phyloP scores from a whole-genome alignment of 345 rosid genomes.

The Tarenaya hassleriana region DNA sequence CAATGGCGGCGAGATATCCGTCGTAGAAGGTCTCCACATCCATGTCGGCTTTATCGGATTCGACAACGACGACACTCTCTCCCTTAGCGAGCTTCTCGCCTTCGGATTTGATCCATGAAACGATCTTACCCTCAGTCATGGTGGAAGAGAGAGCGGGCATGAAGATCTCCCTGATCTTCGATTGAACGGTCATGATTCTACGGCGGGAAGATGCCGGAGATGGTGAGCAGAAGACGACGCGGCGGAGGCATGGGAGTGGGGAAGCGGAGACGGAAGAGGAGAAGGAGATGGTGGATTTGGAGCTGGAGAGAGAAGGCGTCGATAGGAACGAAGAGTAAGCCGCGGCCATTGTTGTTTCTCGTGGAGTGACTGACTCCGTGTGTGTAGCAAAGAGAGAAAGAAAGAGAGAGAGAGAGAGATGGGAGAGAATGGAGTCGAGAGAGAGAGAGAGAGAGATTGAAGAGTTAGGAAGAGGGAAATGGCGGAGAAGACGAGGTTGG shows the following conservation, averaged over 20 bases:
- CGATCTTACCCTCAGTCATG: conserved; percentile 98
- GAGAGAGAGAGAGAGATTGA: too few species aligned
- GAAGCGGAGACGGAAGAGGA: conserved; percentile 31
- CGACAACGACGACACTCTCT: conserved; percentile 92
- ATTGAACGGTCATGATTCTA: conserved; percentile 38
- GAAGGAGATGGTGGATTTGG: conserved; percentile 35
- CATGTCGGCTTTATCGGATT: conserved; percentile 98
- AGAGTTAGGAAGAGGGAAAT: too few species aligned
- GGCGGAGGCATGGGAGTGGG: conserved; percentile 21
- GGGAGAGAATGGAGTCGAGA: conserved; percentile 31
- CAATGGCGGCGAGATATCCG: conserved; percentile 91
- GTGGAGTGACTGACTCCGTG: conserved; percentile 9
- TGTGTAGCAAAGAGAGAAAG: conserved; percentile 18
- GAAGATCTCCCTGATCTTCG: conserved; percentile 92
- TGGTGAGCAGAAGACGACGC: conserved; percentile 28
- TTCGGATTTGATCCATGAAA: conserved; percentile 90
- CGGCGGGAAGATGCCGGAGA: conserved; percentile 26
- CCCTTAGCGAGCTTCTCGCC: conserved; percentile 88
- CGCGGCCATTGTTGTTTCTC: conserved; percentile 44
- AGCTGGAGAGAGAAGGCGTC: conserved; percentile 30
- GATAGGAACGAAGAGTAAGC: conserved; percentile 38
- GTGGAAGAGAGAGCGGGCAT: conserved; percentile 99
- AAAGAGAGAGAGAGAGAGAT: conserved; percentile 18
- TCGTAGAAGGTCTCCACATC: conserved; percentile 94
- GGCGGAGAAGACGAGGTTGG: conserved; percentile 73